These are phyloP conservation scores for Tetrahymena borealis DNA, from an alignment of 73 alveolate genomes.

Conservation along the genomic window DNA sequence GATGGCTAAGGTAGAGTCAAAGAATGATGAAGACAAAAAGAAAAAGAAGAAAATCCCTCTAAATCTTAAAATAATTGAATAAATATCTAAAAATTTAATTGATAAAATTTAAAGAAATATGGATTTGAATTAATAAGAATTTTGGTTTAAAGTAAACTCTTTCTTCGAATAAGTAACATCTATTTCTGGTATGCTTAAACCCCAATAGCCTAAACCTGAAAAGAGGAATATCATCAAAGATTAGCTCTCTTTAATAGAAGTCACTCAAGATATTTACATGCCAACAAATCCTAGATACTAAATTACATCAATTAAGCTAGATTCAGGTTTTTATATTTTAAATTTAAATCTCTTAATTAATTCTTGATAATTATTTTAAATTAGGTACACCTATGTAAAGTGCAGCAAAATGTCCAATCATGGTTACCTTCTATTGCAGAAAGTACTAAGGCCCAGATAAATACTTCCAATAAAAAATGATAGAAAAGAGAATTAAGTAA, in stretches of 20 bases:
- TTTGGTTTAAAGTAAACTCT: conserved; percentile 57
- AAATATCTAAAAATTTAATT: conserved; percentile 30
- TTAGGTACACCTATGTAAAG: conserved; percentile 85
- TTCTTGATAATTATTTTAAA: neutral
- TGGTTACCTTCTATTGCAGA: conserved; percentile 76
- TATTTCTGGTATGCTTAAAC: conserved; percentile 68
- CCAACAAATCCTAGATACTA: conserved; percentile 90
- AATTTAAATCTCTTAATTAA: neutral
- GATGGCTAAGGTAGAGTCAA: conserved; percentile 65
- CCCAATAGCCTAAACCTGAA: conserved; percentile 84
- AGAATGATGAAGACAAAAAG: conserved; percentile 47
- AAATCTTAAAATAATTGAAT: conserved; percentile 29
- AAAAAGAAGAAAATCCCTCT: conserved; percentile 8
- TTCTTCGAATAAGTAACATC: conserved; percentile 69
- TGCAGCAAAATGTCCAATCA: conserved; percentile 93
- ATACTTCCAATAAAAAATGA: conserved; percentile 40
- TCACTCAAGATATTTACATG: conserved; percentile 78
- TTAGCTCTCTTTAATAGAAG: conserved; percentile 65
- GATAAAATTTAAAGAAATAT: conserved; percentile 30
- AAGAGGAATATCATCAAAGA: conserved; percentile 78
- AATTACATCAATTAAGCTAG: conserved; percentile 77
- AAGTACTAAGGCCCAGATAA: conserved; percentile 89
- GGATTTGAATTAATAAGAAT: conserved; percentile 40
- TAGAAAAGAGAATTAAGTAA: conserved; percentile 27
- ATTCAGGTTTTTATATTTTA: conserved; percentile 24